Evolutionary conservation across 75 land plant species (phyloP).

Genomic region (Larix kaempferi): DNA sequence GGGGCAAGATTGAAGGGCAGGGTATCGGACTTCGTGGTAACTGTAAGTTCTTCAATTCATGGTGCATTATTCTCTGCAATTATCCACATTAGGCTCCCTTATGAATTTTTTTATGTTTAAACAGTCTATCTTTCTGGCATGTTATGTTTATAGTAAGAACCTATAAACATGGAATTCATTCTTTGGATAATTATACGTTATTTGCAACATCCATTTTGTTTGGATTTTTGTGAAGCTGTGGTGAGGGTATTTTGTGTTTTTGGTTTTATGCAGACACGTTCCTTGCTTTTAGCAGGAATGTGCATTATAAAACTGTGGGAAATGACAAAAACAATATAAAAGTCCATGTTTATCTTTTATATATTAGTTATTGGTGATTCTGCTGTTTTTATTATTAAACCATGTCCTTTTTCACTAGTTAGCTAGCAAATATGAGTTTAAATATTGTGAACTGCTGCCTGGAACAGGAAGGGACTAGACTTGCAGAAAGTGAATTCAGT

Average conservation of each 20-base stretch:
- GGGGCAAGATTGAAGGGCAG: constrained; percentile 5
- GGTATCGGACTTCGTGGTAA: not conserved
- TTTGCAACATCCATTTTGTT: not conserved
- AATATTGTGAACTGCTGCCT: constrained; percentile 2
- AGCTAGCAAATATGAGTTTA: not conserved
- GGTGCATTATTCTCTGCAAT: not conserved
- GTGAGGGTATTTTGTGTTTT: not conserved
- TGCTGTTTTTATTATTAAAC: not conserved
- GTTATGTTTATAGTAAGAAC: not conserved
- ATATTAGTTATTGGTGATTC: not conserved
- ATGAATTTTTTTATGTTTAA: not conserved
- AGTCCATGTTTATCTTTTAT: no score
- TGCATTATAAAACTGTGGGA: not conserved
- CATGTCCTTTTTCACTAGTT: not conserved
- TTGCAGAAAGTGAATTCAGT: not conserved
- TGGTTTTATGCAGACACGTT: not conserved
- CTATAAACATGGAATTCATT: not conserved
- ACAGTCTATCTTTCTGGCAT: not conserved
- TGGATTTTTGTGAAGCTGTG: not conserved
- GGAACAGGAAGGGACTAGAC: constrained; percentile 1
- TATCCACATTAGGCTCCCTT: not conserved
- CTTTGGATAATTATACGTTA: not conserved
- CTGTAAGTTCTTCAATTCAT: not conserved
- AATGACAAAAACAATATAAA: not conserved
- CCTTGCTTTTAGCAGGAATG: not conserved